A percentile compares a stretch with the other conserved stretches of the same genome.
phyloP scores from a whole-genome alignment of 257 asterid genomes.

The Phtheirospermum japonicum region DNA sequence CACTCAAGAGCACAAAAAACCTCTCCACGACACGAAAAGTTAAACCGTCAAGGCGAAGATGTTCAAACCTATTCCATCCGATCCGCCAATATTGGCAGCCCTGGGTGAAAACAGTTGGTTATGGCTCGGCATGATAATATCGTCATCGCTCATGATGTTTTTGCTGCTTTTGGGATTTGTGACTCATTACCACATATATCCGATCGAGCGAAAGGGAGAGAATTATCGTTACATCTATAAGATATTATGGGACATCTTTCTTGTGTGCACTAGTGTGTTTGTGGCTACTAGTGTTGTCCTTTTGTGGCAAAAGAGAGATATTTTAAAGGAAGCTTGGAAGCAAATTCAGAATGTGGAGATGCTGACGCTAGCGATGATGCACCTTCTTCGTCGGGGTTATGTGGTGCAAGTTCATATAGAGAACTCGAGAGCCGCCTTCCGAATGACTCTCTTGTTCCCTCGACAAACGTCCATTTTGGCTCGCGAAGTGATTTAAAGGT shows the following conservation, averaged over 20 bases:
- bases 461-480: conserved; percentile 58
- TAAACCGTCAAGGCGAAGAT: conserved; percentile 28
- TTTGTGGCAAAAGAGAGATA: conserved; percentile 42
- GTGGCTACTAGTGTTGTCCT: conserved; percentile 45
- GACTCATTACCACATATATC: conserved; percentile 51
- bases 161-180: conserved; percentile 49
- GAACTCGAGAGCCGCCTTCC: conserved; percentile 70
- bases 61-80: conserved; percentile 39
- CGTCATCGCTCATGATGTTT: conserved; percentile 51
- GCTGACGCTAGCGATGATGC: conserved; percentile 28
- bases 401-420: conserved; percentile 32
- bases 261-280: conserved; percentile 43
- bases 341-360: conserved; percentile 45
- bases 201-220: conserved; percentile 41
- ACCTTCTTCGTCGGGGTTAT: conserved; percentile 46
- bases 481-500: conserved; percentile 58
- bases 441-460: conserved; percentile 50
- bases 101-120: conserved; percentile 57
- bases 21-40: conserved; percentile 26
- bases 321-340: conserved; percentile 24
- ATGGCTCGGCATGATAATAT: conserved; percentile 57
- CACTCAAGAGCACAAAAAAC: conserved; percentile 44
- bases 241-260: conserved; percentile 48
- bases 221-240: conserved; percentile 52
- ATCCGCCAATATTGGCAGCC: conserved; percentile 40